A percentile compares a stretch with the other conserved stretches of the same genome.
phyloP scores from a whole-genome alignment of 805 yeast species.

The Wickerhamomyces ciferrii region DNA sequence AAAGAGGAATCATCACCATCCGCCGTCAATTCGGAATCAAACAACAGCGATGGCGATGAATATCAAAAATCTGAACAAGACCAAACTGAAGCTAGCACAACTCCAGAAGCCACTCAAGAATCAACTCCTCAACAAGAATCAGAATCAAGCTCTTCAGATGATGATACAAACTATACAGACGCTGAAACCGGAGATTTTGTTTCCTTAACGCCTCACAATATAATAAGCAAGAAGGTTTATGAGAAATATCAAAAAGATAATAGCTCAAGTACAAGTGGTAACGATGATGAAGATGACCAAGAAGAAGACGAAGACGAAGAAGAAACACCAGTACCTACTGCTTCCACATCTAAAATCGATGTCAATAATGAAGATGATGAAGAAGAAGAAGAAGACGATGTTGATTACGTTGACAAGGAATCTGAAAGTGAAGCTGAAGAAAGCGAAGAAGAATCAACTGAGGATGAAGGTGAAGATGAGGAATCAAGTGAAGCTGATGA shows the following conservation, averaged over 20 bases:
- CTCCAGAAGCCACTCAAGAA: background rate
- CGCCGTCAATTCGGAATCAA: background rate
- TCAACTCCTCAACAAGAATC: background rate
- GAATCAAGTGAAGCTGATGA: slow-evolving; percentile 10
- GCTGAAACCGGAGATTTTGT: slow-evolving; percentile 5
- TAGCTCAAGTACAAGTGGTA: slow-evolving; percentile 20
- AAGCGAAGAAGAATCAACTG: slow-evolving; percentile 13
- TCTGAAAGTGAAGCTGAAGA: slow-evolving; percentile 12
- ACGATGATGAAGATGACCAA: too few species aligned
- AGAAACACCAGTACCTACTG: slow-evolving; percentile 18
- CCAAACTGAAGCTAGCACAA: background rate
- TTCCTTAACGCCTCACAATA: slow-evolving; percentile 12
- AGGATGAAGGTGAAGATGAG: slow-evolving; percentile 12
- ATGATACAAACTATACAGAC: slow-evolving; percentile 14
- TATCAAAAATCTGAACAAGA: background rate
- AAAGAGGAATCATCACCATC: background rate
- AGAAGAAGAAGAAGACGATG: slow-evolving; percentile 23
- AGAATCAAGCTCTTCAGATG: slow-evolving; percentile 8
- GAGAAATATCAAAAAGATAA: slow-evolving; percentile 11
- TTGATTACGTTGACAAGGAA: slow-evolving; percentile 17
- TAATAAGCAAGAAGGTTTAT: slow-evolving; percentile 16
- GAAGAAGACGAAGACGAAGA: slow-evolving; percentile 16
- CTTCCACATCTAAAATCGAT: slow-evolving; percentile 6
- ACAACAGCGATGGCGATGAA: background rate
- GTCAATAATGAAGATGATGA: slow-evolving; percentile 12